Evolutionary conservation across 2,329 filamentous ascomycete genomes (phyloP).

Genomic region (Aspergillus awamori): DNA sequence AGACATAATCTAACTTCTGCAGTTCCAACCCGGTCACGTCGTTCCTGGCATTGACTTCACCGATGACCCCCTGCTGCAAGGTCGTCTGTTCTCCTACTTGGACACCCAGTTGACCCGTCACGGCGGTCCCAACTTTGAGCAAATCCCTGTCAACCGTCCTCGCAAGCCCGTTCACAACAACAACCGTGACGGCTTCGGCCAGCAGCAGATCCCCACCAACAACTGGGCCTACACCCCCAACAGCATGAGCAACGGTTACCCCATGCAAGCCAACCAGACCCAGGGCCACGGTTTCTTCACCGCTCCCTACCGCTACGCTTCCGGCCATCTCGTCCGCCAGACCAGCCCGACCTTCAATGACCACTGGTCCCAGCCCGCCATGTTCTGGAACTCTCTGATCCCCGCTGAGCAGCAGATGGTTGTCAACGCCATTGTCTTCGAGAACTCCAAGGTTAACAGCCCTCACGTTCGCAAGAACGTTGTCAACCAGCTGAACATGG

Average conservation of each 20-base stretch:
- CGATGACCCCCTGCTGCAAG: constrained; percentile 73
- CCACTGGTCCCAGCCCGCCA: constrained; percentile 70
- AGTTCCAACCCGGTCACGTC: constrained; percentile 74
- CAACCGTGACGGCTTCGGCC: constrained; percentile 70
- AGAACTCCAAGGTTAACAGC: constrained; percentile 63
- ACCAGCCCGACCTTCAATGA: constrained; percentile 67
- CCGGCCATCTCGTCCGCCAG: constrained; percentile 59
- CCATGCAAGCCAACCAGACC: constrained; percentile 67
- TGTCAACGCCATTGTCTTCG: constrained; percentile 73
- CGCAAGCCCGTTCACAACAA: constrained; percentile 69
- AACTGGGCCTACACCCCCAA: constrained; percentile 68
- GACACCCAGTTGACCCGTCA: constrained; percentile 76
- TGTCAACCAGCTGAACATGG: constrained; percentile 67
- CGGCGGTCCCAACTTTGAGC: constrained; percentile 72
- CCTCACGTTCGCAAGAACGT: constrained; percentile 65
- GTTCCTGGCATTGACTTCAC: constrained; percentile 74
- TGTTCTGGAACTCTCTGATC: constrained; percentile 74
- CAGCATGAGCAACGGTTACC: constrained; percentile 65
- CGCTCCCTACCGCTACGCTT: constrained; percentile 57
- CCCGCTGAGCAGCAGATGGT: constrained; percentile 70
- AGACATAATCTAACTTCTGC: constrained; percentile 18
- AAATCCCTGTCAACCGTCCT: constrained; percentile 73
- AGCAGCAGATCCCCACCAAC: constrained; percentile 71
- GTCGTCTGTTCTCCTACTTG: constrained; percentile 73
- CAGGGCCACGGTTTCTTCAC: constrained; percentile 71